phyloP scores from a whole-genome alignment of 495 filamentous ascomycete genomes.

The Talaromyces thailandensis region DNA sequence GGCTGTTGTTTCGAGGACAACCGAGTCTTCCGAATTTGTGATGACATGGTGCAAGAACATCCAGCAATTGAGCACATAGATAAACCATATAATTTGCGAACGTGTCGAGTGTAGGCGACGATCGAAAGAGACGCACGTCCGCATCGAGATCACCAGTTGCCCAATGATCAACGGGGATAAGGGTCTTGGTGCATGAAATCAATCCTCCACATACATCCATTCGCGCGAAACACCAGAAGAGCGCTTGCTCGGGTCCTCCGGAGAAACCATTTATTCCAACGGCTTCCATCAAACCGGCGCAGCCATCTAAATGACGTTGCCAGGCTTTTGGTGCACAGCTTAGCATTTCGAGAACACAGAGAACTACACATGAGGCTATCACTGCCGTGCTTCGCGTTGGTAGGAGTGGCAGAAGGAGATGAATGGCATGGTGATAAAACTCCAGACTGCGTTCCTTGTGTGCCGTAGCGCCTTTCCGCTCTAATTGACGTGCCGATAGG shows the following conservation, averaged over 20 bases:
- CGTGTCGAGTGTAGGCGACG: constrained; percentile 14
- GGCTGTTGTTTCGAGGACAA: neutral
- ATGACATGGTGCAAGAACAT: constrained; percentile 16
- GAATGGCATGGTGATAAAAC: constrained; percentile 35
- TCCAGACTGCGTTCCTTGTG: constrained; percentile 31
- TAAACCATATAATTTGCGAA: constrained; percentile 39
- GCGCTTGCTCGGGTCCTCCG: constrained; percentile 29
- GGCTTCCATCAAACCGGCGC: constrained; percentile 31
- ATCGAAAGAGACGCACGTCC: neutral
- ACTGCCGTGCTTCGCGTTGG: constrained; percentile 28
- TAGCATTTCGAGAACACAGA: constrained; percentile 6
- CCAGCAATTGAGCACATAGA: constrained; percentile 26
- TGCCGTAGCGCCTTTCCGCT: constrained; percentile 25
- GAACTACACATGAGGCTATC: constrained; percentile 23
- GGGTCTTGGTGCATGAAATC: constrained; percentile 31
- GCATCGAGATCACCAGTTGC: constrained; percentile 21
- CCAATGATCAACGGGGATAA: constrained; percentile 24
- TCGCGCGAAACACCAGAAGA: constrained; percentile 40
- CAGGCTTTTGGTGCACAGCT: constrained; percentile 24
- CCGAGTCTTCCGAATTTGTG: neutral
- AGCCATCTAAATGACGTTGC: constrained; percentile 39
- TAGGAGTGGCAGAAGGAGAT: constrained; percentile 15
- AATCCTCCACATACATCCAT: constrained; percentile 41
- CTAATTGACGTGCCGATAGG: constrained; percentile 35
- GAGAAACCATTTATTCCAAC: constrained; percentile 31